A percentile compares a stretch with the other conserved stretches of the same genome.
phyloP scores from a whole-genome alignment of 208 protist species.

The Acanthamoeba sp. region DNA sequence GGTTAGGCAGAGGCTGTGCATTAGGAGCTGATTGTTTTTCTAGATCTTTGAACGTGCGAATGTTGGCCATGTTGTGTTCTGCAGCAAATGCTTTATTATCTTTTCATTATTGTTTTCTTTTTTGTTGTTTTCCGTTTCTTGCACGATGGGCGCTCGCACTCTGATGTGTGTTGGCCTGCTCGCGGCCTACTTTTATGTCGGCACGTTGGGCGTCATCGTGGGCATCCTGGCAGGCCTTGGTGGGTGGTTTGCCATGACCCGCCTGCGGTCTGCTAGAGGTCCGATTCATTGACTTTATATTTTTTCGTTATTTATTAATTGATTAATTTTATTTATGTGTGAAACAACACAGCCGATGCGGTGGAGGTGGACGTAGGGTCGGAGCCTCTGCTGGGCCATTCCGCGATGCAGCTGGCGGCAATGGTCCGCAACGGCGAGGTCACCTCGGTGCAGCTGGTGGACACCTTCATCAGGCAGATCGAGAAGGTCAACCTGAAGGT shows the following conservation, averaged over 20 bases:
- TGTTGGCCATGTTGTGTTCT: background rate
- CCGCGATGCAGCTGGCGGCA: background rate
- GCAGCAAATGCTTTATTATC: too few relatives aligned
- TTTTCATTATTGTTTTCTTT: background rate
- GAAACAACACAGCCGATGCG: background rate
- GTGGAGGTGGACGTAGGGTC: background rate
- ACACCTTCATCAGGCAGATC: constrained; percentile 1
- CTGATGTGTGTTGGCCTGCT: background rate
- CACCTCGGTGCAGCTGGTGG: background rate
- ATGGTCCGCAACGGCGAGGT: background rate
- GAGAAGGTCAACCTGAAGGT: constrained; percentile 4
- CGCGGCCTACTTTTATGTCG: background rate
- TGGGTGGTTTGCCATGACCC: background rate
- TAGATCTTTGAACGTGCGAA: background rate
- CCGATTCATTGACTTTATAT: too few relatives aligned
- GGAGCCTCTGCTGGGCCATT: background rate
- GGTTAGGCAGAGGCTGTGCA: background rate
- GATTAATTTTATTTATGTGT: too few relatives aligned
- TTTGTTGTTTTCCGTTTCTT: background rate
- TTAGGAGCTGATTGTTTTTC: background rate
- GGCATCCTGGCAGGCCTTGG: background rate
- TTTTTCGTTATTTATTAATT: too few relatives aligned
- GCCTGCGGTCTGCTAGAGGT: background rate
- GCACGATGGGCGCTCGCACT: background rate
- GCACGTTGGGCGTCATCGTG: background rate